These are phyloP conservation scores for Cladosporium sp. DNA, from an alignment of 2,329 filamentous ascomycete genomes.

Conservation along the genomic window DNA sequence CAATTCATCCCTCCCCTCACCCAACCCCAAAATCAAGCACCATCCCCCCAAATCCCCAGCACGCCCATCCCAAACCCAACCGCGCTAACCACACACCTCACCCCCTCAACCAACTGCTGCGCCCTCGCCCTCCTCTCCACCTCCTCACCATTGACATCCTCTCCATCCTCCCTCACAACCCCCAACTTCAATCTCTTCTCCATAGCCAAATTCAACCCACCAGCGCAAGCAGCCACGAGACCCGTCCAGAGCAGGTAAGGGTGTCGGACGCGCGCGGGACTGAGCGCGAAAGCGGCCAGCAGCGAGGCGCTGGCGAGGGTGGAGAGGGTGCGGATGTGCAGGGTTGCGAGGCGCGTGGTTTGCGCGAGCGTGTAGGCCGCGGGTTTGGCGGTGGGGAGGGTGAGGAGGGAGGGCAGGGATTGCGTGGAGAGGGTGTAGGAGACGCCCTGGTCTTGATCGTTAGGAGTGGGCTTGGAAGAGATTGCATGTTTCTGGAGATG, in stretches of 20 bases:
- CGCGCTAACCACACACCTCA: constrained; percentile 40
- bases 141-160: constrained; percentile 47
- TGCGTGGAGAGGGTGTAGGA: constrained; percentile 79
- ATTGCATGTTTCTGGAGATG: neutral
- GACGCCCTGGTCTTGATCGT: constrained; percentile 68
- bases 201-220: constrained; percentile 35
- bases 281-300: constrained; percentile 71
- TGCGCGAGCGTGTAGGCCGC: constrained; percentile 64
- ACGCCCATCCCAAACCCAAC: constrained; percentile 45
- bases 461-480: too few relatives aligned
- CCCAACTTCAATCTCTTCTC: constrained; percentile 20
- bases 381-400: constrained; percentile 69
- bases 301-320: constrained; percentile 67
- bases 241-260: constrained; percentile 88
- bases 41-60: constrained; percentile 49
- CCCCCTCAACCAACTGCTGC: constrained; percentile 39
- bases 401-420: constrained; percentile 74
- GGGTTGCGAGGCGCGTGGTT: constrained; percentile 58
- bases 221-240: constrained; percentile 53
- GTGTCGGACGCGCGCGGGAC: constrained; percentile 70
- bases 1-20: constrained; percentile 4
- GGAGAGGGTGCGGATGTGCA: constrained; percentile 64
- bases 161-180: constrained; percentile 30
- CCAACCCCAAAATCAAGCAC: too few relatives aligned
- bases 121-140: constrained; percentile 44